Evolutionary conservation across 2,329 filamentous ascomycete species (phyloP), one percentile per base, ranked within the genome.

Genomic region (Penicillium paneum): DNA sequence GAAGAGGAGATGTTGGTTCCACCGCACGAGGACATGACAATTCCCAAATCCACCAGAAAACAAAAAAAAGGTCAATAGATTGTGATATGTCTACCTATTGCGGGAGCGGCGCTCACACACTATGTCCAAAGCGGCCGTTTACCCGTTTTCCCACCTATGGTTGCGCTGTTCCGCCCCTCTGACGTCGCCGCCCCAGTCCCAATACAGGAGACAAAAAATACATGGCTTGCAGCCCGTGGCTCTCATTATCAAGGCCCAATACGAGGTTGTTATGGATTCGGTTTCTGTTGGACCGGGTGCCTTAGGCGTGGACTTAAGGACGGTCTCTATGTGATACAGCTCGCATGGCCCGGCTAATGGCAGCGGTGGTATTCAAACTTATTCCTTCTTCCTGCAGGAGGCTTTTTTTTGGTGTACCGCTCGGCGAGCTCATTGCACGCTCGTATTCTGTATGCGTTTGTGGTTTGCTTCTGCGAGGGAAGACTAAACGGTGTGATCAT

Each of bases 81-180:
- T 66, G 57, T 67, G 63, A 67, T 62, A 52, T 61, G 59, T 67
- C 58, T 62, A 56, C 60, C 58, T 64, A 63, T 64, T 63, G 54
- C 54, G 26, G 47, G 36, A 64, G 62, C 59, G 59, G 60, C 62
- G 59, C 28, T 60, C 64, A 59, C 65, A 61, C 65, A 61, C 21
- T 53, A 54, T 54, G 32, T 8, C 39, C 31, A 36, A 40, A 49
- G 35, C 34, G 50, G 52, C 26, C 45, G 12, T 44, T 44, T 39
- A 34, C 21, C 36, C 39, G 39, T 44, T 50, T 44, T 32, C 29
- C 42, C 42, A 43, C 41, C 24, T 31, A 38, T 39, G n/a, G 45
- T 29, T 11, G 45, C 41, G 44, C 55, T 62, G 54, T 58, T 59
- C 58, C 58, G 53, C 55, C 55, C 28, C 62, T 62, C 65, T 69